Conservation (phyloP, 129 eudicot species). For the Gnaphalium uliginosum region DNA sequence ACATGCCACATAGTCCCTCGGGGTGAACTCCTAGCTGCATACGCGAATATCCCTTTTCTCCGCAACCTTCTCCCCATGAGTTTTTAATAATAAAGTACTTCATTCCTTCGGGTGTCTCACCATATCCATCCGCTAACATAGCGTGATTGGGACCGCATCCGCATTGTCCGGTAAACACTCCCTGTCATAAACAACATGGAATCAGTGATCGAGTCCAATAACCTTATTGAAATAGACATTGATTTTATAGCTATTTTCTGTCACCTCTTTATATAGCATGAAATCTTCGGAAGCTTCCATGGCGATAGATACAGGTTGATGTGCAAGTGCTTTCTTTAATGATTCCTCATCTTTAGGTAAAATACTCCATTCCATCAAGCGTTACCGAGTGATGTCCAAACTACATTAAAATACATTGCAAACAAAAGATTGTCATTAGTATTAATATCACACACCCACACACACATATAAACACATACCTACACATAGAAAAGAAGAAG, state of each 20-base stretch:
- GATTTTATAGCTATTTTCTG: no score
- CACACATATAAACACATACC: no score
- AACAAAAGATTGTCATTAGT: neutral
- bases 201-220: neutral
- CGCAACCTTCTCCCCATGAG: no score
- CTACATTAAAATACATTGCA: constrained; percentile 44
- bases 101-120: neutral
- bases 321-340: constrained; percentile 56
- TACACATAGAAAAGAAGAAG: no score
- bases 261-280: constrained; percentile 60
- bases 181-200: neutral
- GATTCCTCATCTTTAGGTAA: constrained; percentile 51
- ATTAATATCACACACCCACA: no score
- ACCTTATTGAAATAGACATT: neutral
- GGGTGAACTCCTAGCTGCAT: no score
- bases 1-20: no score
- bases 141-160: constrained; percentile 59
- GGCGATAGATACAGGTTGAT: constrained; percentile 53
- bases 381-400: constrained; percentile 23
- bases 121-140: constrained; percentile 16
- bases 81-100: constrained; percentile 13
- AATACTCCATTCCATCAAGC: constrained; percentile 49
- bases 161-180: constrained; percentile 59
- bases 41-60: no score
- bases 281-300: constrained; percentile 54